Conservation (phyloP, 305 asterid genomes). For the Plantago lanceolata region DNA sequence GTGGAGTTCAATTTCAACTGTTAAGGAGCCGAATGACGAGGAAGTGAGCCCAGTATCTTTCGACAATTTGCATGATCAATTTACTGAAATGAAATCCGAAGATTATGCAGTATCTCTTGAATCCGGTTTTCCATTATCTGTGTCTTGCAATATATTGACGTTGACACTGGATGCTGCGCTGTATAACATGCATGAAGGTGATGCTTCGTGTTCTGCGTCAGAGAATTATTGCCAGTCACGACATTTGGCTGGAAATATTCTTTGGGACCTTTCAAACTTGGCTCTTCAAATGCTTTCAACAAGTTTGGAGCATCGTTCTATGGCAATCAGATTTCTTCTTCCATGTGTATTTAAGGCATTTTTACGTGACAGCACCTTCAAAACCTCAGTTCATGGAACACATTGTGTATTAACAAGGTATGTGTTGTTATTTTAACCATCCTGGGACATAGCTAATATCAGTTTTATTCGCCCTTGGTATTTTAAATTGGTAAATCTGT, state of each 20-base stretch:
- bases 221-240: conserved; percentile 32
- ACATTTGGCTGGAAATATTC: conserved; percentile 57
- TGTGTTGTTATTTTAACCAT: conserved; percentile 19
- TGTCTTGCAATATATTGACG: conserved; percentile 66
- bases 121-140: conserved; percentile 49
- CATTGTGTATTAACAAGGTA: conserved; percentile 58
- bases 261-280: conserved; percentile 75
- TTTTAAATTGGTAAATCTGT: conserved; percentile 17
- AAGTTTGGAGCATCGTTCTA: conserved; percentile 71
- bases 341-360: conserved; percentile 68
- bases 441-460: conserved; percentile 7
- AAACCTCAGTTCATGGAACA: conserved; percentile 48
- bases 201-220: conserved; percentile 28
- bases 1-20: conserved; percentile 42
- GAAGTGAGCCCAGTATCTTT: conserved; percentile 25
- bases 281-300: conserved; percentile 60
- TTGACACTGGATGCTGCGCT: conserved; percentile 56
- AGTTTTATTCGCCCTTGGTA: conserved; percentile 16
- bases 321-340: conserved; percentile 63
- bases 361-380: conserved; percentile 35
- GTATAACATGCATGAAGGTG: conserved; percentile 31
- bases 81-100: conserved; percentile 27
- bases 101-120: conserved; percentile 32
- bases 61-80: conserved; percentile 30
- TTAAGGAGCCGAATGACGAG: conserved; percentile 29